These are phyloP conservation scores for Cercospora brassicicola DNA, from an alignment of 2,329 filamentous ascomycete species.

Conservation along the genomic window DNA sequence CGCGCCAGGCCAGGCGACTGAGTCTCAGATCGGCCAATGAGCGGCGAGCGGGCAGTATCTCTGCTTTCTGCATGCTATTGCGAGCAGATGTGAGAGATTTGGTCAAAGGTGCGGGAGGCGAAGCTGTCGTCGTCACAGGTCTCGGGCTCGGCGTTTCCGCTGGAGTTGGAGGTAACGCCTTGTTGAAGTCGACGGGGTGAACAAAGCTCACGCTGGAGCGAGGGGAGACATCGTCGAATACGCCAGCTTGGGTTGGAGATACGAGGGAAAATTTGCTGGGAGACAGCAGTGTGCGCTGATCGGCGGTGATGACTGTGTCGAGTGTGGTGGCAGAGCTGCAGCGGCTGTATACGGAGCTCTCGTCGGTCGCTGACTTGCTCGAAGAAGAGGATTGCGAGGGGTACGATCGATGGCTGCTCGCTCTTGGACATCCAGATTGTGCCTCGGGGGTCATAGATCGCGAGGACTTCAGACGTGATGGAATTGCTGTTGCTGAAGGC, in stretches of 20 bases:
- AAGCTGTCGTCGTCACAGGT: background rate
- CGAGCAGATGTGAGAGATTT: background rate
- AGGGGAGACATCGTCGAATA: constrained; percentile 14
- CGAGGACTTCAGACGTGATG: background rate
- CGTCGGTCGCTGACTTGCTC: constrained; percentile 39
- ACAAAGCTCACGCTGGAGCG: constrained; percentile 10
- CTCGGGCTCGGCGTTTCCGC: constrained; percentile 5
- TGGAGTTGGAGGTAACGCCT: constrained; percentile 22
- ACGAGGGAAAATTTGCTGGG: constrained; percentile 15
- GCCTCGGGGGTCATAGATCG: background rate
- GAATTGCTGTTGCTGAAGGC: background rate
- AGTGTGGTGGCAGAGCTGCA: constrained; percentile 35
- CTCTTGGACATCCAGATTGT: background rate
- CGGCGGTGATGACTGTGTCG: constrained; percentile 16
- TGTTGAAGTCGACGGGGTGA: constrained; percentile 12
- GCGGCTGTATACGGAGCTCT: constrained; percentile 44
- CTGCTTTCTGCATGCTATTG: background rate
- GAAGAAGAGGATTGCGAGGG: constrained; percentile 37
- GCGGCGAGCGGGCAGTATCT: background rate
- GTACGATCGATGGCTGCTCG: constrained; percentile 12
- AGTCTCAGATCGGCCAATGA: constrained; percentile 30
- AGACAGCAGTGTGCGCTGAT: constrained; percentile 10
- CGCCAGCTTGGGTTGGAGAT: constrained; percentile 12
- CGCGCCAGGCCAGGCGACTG: constrained; percentile 29
- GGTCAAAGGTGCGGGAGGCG: background rate